Evolutionary conservation across 2,329 filamentous ascomycete species (phyloP).

Genomic region (Penicillium freii): DNA sequence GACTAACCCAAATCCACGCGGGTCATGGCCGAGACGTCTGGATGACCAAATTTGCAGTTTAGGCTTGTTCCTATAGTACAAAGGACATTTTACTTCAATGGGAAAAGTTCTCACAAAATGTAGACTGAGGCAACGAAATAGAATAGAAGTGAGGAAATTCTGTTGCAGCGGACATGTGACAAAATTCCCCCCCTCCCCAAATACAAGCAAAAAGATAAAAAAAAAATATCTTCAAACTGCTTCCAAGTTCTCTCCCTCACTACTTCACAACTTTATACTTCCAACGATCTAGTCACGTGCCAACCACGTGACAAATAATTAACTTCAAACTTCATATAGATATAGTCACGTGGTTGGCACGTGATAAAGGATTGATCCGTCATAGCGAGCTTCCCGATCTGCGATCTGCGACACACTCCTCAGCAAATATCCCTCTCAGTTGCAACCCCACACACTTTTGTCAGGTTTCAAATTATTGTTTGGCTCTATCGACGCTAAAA

Average conservation of each 20-base stretch:
- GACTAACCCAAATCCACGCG: no score
- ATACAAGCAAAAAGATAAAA: background rate
- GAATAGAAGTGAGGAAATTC: background rate
- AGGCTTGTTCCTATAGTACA: no score
- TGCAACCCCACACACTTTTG: background rate
- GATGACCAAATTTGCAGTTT: no score
- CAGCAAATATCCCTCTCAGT: background rate
- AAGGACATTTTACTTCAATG: no score
- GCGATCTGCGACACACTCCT: background rate
- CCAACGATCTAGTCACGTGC: background rate
- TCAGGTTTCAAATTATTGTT: background rate
- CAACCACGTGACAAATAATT: no score
- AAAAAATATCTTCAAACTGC: background rate
- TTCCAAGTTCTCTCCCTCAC: background rate
- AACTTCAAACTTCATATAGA: background rate
- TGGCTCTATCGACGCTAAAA: constrained; percentile 40
- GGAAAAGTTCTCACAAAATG: background rate
- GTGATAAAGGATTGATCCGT: background rate
- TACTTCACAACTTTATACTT: background rate
- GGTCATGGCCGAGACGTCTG: no score
- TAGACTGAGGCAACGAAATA: background rate
- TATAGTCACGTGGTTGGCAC: background rate
- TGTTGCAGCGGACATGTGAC: background rate
- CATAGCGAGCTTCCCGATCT: background rate
- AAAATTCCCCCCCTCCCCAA: no score